Percentiles rank a stretch among this genome's conserved stretches.
Conservation (phyloP, 768 basidiomycete genomes). For the Mycena leptocephala region DNA sequence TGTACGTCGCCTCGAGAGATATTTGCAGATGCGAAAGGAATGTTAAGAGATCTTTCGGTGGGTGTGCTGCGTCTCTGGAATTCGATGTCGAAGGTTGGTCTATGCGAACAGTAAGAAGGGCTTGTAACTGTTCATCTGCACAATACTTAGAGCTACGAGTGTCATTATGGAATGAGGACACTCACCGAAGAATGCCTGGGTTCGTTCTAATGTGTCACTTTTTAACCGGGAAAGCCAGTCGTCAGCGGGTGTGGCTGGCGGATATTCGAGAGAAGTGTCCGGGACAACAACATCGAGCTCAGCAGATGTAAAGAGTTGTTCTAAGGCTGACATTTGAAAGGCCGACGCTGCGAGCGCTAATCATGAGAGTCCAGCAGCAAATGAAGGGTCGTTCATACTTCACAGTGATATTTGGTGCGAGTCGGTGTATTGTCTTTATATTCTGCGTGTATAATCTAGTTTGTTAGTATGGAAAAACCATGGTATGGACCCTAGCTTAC, state of each 20-base stretch:
- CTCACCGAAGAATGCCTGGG: conserved; percentile 83
- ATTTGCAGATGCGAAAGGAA: conserved; percentile 83
- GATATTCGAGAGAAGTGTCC: conserved; percentile 75
- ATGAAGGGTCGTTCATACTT: too few relatives aligned
- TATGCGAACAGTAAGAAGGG: conserved; percentile 68
- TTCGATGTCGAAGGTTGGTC: conserved; percentile 68
- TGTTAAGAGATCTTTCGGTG: conserved; percentile 66
- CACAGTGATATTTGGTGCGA: too few relatives aligned
- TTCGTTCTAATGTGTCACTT: conserved; percentile 64
- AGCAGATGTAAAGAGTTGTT: conserved; percentile 75
- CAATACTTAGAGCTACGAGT: conserved; percentile 34
- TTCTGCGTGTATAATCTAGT: not conserved
- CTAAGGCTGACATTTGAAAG: conserved; percentile 60
- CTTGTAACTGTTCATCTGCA: conserved; percentile 71
- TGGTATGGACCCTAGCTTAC: not conserved
- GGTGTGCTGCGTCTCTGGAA: conserved; percentile 54
- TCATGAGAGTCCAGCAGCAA: not conserved
- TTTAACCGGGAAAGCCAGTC: conserved; percentile 71
- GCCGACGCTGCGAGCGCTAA: not conserved
- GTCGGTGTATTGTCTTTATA: not conserved
- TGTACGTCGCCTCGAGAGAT: conserved; percentile 88
- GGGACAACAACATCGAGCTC: conserved; percentile 77
- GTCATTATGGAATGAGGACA: conserved; percentile 20
- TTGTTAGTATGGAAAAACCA: not conserved
- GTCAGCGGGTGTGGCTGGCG: conserved; percentile 61